These are phyloP conservation scores for Sistotremastrum suecicum DNA, from an alignment of 768 basidiomycete species.

Conservation along the genomic window DNA sequence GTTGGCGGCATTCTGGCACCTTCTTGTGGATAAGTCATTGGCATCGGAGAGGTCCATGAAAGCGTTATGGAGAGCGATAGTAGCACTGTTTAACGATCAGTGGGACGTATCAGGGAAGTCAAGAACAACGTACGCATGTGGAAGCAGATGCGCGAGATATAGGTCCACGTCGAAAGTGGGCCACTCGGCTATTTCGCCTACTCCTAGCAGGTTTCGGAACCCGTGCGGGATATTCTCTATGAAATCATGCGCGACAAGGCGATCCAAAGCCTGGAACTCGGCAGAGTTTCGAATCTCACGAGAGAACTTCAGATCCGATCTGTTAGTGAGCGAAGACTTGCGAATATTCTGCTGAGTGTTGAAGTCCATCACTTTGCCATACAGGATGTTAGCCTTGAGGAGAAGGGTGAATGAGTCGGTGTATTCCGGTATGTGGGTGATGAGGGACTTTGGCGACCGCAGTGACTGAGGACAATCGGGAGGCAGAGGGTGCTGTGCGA, in stretches of 20 bases:
- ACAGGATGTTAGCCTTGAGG: conserved; percentile 74
- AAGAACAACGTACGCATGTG: conserved; percentile 55
- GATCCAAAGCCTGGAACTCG: conserved; percentile 49
- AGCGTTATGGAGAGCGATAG: conserved; percentile 76
- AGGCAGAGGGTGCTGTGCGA: conserved; percentile 31
- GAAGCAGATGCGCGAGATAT: conserved; percentile 76
- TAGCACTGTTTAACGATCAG: conserved; percentile 37
- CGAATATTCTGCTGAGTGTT: conserved; percentile 65
- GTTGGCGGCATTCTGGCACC: conserved; percentile 65
- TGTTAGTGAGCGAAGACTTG: conserved; percentile 49
- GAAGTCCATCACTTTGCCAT: conserved; percentile 75
- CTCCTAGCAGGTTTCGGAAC: conserved; percentile 40
- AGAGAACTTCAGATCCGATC: conserved; percentile 8
- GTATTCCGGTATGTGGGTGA: conserved; percentile 56
- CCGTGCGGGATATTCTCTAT: conserved; percentile 55
- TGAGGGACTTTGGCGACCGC: conserved; percentile 47
- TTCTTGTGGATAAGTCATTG: conserved; percentile 47
- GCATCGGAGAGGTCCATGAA: conserved; percentile 66
- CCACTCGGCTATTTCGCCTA: conserved; percentile 42
- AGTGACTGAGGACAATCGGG: conserved; percentile 70
- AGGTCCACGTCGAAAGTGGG: conserved; percentile 62
- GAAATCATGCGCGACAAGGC: conserved; percentile 52
- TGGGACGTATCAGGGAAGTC: conserved; percentile 1
- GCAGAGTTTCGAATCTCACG: conserved; percentile 55
- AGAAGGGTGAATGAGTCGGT: conserved; percentile 74